Conservation (phyloP, 2,329 filamentous ascomycete species). For the Trichophyton verrucosum region DNA sequence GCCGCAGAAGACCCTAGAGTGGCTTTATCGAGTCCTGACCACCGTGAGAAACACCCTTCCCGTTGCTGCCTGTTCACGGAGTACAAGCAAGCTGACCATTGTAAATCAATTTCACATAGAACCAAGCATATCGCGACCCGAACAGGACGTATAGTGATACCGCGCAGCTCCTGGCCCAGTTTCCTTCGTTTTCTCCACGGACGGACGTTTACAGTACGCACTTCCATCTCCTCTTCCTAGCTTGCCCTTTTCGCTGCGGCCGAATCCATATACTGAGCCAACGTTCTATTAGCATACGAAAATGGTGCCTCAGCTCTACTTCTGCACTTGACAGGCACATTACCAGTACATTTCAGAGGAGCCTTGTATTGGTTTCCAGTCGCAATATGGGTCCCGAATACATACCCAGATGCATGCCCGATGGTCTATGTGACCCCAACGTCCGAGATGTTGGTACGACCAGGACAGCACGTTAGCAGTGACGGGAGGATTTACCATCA, state of each 20-base stretch:
- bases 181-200: constrained; percentile 66
- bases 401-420: constrained; percentile 75
- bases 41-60: constrained; percentile 40
- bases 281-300: constrained; percentile 56
- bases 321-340: constrained; percentile 70
- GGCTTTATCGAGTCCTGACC: constrained; percentile 84
- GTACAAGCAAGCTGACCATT: constrained; percentile 7
- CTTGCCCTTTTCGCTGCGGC: background rate
- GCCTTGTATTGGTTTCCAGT: constrained; percentile 83
- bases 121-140: constrained; percentile 82
- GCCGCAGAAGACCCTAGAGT: constrained; percentile 81
- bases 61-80: background rate
- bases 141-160: constrained; percentile 89
- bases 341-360: constrained; percentile 85
- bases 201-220: constrained; percentile 92
- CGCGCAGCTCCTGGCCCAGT: constrained; percentile 65
- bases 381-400: constrained; percentile 83
- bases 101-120: constrained; percentile 21
- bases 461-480: constrained; percentile 86
- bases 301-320: constrained; percentile 78
- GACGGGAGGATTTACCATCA: constrained; percentile 93
- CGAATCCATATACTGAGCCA: background rate
- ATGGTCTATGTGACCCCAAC: constrained; percentile 81
- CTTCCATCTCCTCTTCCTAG: background rate
- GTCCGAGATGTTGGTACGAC: constrained; percentile 75